These are phyloP conservation scores for Sclerotinia trifoliorum DNA, from an alignment of 2,329 filamentous ascomycete species.

Conservation along the genomic window DNA sequence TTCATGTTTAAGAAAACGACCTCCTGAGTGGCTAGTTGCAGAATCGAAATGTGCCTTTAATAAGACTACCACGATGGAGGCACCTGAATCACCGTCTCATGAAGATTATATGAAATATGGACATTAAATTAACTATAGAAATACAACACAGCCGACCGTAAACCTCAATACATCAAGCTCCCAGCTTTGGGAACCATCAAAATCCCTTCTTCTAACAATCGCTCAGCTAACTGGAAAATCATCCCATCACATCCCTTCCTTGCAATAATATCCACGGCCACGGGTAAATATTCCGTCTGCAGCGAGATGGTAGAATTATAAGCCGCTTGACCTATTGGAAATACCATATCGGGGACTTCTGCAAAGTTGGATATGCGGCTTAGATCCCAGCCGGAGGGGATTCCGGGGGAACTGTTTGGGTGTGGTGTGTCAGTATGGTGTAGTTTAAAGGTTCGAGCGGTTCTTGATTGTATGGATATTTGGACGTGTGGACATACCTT, in stretches of 20 bases:
- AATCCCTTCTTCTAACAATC: constrained; percentile 51
- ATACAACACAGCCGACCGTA: background rate
- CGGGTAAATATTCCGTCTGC: constrained; percentile 53
- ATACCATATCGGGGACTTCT: constrained; percentile 49
- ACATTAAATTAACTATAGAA: background rate
- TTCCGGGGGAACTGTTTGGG: constrained; percentile 41
- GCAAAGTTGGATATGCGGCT: constrained; percentile 47
- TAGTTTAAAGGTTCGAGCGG: background rate
- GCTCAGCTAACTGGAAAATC: constrained; percentile 53
- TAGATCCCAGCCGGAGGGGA: constrained; percentile 49
- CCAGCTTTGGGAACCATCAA: constrained; percentile 48
- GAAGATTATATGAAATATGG: background rate
- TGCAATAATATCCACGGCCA: constrained; percentile 57
- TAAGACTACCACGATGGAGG: background rate
- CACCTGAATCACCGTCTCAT: background rate
- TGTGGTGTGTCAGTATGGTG: background rate
- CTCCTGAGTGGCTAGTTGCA: too few species aligned
- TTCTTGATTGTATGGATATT: background rate
- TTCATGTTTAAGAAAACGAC: background rate
- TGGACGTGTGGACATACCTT: constrained; percentile 21
- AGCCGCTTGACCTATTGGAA: constrained; percentile 43
- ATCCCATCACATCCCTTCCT: constrained; percentile 61
- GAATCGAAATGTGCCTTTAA: background rate
- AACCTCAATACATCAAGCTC: constrained; percentile 29
- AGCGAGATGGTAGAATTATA: constrained; percentile 50